Conservation (phyloP, 164 flowering plant species). For the Litsea cubeba region DNA sequence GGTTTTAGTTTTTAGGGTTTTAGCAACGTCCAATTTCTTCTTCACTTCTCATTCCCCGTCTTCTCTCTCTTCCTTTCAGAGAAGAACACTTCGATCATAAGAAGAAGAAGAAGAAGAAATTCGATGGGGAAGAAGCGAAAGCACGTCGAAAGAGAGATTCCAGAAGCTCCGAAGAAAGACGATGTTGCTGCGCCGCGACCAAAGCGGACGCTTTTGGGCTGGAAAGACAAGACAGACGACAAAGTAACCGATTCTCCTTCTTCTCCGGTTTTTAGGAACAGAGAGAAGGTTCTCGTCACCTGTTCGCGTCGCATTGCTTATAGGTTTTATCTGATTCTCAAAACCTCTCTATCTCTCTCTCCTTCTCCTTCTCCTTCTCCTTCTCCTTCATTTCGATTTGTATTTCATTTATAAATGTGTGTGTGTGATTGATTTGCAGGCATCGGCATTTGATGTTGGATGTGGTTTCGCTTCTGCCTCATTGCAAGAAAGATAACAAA, state of each 20-base stretch:
- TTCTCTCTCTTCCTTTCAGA: no score
- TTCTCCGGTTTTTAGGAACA: conserved; percentile 53
- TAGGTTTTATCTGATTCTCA: conserved; percentile 35
- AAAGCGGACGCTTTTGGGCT: conserved; percentile 73
- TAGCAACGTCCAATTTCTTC: no score
- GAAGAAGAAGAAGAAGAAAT: no score
- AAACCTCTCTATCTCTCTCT: not conserved
- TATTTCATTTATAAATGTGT: not conserved
- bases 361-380: no score
- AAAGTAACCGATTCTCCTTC: conserved; percentile 14
- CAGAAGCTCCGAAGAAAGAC: conserved; percentile 29
- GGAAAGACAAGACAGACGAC: conserved; percentile 54
- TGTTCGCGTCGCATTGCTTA: conserved; percentile 88
- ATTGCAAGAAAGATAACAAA: conserved; percentile 90
- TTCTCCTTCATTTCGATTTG: not conserved
- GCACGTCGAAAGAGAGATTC: conserved; percentile 35
- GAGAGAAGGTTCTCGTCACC: conserved; percentile 86
- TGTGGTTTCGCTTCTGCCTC: conserved; percentile 84
- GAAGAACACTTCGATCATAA: no score
- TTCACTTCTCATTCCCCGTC: no score
- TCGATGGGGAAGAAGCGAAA: conserved; percentile 82
- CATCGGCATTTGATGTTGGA: conserved; percentile 98
- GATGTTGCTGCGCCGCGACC: conserved; percentile 58
- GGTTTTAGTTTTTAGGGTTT: no score
- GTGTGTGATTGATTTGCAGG: conserved; percentile 28